Base-by-base conservation (phyloP, 2,329 filamentous ascomycete genomes). In the Alternaria incomplexa region DNA sequence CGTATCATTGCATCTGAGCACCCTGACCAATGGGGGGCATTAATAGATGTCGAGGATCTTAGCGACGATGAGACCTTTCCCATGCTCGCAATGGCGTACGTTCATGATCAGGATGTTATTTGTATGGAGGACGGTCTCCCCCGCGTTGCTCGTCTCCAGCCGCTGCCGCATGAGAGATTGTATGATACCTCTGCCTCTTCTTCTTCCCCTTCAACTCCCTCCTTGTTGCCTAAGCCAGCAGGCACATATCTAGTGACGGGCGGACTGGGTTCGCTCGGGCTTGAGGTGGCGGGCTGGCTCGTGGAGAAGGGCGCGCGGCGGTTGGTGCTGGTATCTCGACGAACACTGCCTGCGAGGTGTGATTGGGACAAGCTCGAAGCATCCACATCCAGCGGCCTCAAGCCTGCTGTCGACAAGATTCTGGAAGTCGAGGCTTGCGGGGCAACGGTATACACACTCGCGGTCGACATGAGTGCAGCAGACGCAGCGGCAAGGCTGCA, bases 161-260 rank as follows among this genome's bases (percentile, higher is more conserved):
- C 22, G 11, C 26, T 55, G 36, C n/a, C 36, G 1, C 36, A 2
- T 40, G 36, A 40, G n/a, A 40, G n/a, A 40, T 40, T 17, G 36
- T 40, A 40, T 40, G 36, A 40, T 40, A 10, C 36, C n/a, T 17
- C 9, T 1, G n/a, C 36, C 15, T 40, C 36, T 40, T 40, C 15
- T 11, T 17, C n/a, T 17, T 40, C 36, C n/a, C 6, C 36, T 17
- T 5, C 36, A 40, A 9, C 15, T 40, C 36, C 36, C 23, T 40
- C 73, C 64, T 57, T 67, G 11, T 6, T 69, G 5, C 76, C 77
- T 8, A 26, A 71, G 77, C 22, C 72, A 73, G 71, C 79, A n/a
- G 81, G 82, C 3, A 83, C 82, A 0, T 84, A 84, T 60, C 28
- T 84, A 17, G 77, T 84, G 25, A 81, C 81, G 13, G 81, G 82